These are phyloP conservation scores for Lentinula boryana DNA, from an alignment of 768 basidiomycete genomes.

Conservation along the genomic window DNA sequence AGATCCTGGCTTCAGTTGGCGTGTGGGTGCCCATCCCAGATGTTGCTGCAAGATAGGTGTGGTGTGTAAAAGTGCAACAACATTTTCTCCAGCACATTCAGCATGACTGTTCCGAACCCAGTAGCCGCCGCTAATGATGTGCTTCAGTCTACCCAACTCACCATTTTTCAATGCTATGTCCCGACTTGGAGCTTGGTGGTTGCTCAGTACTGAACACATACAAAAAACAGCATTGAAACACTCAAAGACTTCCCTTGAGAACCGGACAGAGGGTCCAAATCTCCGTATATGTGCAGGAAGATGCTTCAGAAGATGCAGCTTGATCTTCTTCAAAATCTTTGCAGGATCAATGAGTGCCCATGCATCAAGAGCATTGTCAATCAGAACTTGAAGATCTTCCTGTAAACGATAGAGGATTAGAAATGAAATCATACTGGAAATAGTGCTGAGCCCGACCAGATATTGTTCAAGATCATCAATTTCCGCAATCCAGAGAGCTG, in stretches of 20 bases:
- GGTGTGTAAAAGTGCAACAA: background rate
- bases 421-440: background rate
- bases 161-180: slow-evolving; percentile 23
- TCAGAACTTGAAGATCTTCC: slow-evolving; percentile 12
- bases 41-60: slow-evolving; percentile 8
- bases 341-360: slow-evolving; percentile 19
- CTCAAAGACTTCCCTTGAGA: slow-evolving; percentile 32
- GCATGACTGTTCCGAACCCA: slow-evolving; percentile 11
- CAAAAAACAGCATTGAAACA: slow-evolving; percentile 33
- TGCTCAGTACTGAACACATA: slow-evolving; percentile 24
- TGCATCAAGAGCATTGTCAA: slow-evolving; percentile 16
- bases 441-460: slow-evolving; percentile 12
- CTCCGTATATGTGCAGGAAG: slow-evolving; percentile 19
- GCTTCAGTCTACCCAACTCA: slow-evolving; percentile 25
- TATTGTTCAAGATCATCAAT: slow-evolving; percentile 32
- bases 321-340: slow-evolving; percentile 20
- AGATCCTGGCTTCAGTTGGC: no score
- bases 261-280: slow-evolving; percentile 26
- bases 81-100: background rate
- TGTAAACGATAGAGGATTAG: background rate
- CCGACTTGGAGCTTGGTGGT: slow-evolving; percentile 19
- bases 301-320: slow-evolving; percentile 27
- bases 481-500: slow-evolving; percentile 34
- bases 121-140: slow-evolving; percentile 24
- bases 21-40: slow-evolving; percentile 10